Conservation (phyloP, 78 protist genomes). For the Dictyostelium brefeldianum region DNA sequence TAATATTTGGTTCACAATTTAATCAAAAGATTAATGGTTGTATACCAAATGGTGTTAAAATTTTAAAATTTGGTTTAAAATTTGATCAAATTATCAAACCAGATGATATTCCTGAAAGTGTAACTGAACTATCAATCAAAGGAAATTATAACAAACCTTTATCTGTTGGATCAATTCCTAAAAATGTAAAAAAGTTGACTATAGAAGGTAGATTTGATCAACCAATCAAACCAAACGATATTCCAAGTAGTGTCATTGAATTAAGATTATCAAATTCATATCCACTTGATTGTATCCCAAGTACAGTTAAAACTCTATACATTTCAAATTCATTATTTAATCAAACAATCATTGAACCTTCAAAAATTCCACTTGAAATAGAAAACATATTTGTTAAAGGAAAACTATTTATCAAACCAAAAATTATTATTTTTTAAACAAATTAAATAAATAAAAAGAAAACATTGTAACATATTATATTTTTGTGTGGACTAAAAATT, state of each 20-base stretch:
- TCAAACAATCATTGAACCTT: not conserved
- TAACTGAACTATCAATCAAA: not conserved
- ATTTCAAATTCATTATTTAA: not conserved
- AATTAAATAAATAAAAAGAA: no score
- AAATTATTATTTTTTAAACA: no score
- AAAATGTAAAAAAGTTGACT: not conserved
- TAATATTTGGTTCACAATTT: not conserved
- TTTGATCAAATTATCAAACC: constrained; percentile 7
- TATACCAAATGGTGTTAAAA: not conserved
- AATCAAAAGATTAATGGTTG: not conserved
- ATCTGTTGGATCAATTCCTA: not conserved
- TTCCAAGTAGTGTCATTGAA: not conserved
- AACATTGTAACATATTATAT: no score
- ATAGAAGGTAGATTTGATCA: not conserved
- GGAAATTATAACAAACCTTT: constrained; percentile 4
- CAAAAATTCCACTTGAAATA: no score
- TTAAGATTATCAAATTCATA: not conserved
- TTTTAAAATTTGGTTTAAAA: not conserved
- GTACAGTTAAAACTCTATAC: not conserved
- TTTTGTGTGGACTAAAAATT: no score
- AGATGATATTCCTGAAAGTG: constrained; percentile 5
- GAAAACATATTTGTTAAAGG: no score
- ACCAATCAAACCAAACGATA: not conserved
- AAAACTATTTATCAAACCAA: no score
- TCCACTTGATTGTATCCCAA: not conserved